phyloP scores from a whole-genome alignment of 768 basidiomycete species.

The Lepiota venenata region DNA sequence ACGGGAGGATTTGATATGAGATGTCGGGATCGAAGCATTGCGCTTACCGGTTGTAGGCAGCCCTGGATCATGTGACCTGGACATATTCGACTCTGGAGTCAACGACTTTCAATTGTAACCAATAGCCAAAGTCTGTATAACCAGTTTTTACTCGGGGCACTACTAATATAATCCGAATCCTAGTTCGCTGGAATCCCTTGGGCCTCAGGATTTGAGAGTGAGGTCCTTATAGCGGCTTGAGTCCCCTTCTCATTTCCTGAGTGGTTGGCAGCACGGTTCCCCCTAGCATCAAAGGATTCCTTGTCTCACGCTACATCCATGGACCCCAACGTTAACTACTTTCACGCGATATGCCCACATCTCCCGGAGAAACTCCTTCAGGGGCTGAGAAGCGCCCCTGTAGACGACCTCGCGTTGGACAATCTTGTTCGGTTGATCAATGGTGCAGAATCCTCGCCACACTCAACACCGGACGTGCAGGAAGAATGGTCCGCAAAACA shows the following conservation, averaged over 20 bases:
- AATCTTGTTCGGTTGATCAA: constrained; percentile 39
- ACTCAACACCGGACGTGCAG: constrained; percentile 23
- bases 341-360: constrained; percentile 6
- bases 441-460: constrained; percentile 35
- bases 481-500: constrained; percentile 39
- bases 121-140: constrained; percentile 8
- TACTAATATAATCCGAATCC: background rate
- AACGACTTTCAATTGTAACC: no score
- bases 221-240: no score
- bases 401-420: constrained; percentile 35
- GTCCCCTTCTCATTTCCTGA: no score
- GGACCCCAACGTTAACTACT: background rate
- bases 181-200: no score
- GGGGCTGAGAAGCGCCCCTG: constrained; percentile 18
- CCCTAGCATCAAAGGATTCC: background rate
- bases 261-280: background rate
- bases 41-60: background rate
- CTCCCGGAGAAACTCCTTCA: constrained; percentile 7
- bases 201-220: no score
- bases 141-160: background rate
- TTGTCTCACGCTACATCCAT: constrained; percentile 6
- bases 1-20: no score
- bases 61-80: constrained; percentile 4
- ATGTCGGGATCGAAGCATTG: no score
- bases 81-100: background rate